Evolutionary conservation across 192 early-diverging fungal genomes (phyloP).

Genomic region (Coemansia sp.): DNA sequence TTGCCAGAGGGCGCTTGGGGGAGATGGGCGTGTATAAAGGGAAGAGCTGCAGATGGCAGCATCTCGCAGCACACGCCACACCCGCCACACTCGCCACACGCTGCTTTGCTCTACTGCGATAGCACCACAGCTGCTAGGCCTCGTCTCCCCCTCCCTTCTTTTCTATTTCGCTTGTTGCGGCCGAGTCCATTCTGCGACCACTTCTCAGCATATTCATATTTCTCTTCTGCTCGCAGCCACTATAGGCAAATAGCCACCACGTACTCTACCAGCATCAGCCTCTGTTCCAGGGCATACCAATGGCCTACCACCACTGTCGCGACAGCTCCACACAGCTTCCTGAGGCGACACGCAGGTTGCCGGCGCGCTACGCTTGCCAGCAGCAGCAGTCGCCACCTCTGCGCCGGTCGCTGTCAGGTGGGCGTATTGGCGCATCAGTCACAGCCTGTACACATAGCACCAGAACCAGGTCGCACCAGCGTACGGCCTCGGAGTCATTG

Average conservation of each 20-base stretch:
- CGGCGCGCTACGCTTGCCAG: neutral
- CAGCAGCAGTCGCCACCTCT: slow-evolving; percentile 1
- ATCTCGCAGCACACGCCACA: slow-evolving; percentile 49
- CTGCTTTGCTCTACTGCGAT: slow-evolving; percentile 24
- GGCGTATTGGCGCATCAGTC: slow-evolving; percentile 2
- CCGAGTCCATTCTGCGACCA: slow-evolving; percentile 5
- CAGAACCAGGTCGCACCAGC: slow-evolving; percentile 21
- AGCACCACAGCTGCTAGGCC: neutral
- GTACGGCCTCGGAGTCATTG: slow-evolving; percentile 31
- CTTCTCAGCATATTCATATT: slow-evolving; percentile 4
- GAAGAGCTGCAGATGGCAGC: neutral
- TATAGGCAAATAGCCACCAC: neutral
- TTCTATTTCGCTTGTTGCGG: neutral
- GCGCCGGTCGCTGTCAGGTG: slow-evolving; percentile 40
- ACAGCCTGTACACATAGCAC: neutral
- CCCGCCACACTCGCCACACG: slow-evolving; percentile 52
- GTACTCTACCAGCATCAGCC: slow-evolving; percentile 7
- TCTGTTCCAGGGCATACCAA: neutral
- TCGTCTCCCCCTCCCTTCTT: slow-evolving; percentile 3
- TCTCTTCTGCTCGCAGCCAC: slow-evolving; percentile 3
- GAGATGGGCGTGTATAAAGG: neutral
- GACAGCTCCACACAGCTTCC: neutral
- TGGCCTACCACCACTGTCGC: slow-evolving; percentile 2
- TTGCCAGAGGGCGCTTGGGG: slow-evolving; percentile 1
- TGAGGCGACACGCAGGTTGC: neutral